Evolutionary conservation across 2,329 filamentous ascomycete species (phyloP), one percentile per base, ranked within the genome.

Genomic region (Verticillium dahliae): DNA sequence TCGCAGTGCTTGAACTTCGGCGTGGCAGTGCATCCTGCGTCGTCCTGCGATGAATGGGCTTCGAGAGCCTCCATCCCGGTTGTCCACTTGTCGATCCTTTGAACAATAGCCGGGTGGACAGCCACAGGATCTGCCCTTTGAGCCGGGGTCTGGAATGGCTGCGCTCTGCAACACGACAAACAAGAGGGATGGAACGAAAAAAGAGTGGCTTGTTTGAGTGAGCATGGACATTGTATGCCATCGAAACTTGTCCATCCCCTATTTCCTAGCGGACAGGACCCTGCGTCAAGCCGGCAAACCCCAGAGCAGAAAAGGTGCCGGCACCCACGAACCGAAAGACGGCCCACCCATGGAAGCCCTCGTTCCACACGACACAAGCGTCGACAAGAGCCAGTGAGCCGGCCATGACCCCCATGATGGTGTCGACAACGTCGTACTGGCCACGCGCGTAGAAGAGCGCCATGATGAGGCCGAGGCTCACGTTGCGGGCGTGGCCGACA

Each of bases 341-440:
- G 7, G 62, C 61, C 33, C 34, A 61, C 31, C 64, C 60, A 4
- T 6, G 11, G 38, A 63, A 60, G 6, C 66, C 62, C 39, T 66
- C 56, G 35, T 57, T 63, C 58, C 62, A 65, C 27, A 67, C 57
- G 7, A 66, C 14, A n/a, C 62, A 62, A 27, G 55, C 62, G 59
- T 67, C 66, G 2, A 37, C 61, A 18, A 65, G n/a, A 27, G 61
- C 65, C 22, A 68, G 60, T 38, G 65, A 68, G 5, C 41, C 58
- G 34, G 57, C 61, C 34, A 50, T 65, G 35, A 63, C 52, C 55
- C 61, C 59, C 18, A 66, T 50, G 60, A 67, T 64, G 11, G 55
- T 63, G 56, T 68, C 67, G 27, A 65, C 64, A 2, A 67, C 60
- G 45, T 67, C 67, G 45, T 63, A 67, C 39, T 63, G 60, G 56